A percentile compares a stretch with the other conserved stretches of the same genome.
Conservation (phyloP, 2,329 filamentous ascomycete species). For the Penicillium psychrosexuale region DNA sequence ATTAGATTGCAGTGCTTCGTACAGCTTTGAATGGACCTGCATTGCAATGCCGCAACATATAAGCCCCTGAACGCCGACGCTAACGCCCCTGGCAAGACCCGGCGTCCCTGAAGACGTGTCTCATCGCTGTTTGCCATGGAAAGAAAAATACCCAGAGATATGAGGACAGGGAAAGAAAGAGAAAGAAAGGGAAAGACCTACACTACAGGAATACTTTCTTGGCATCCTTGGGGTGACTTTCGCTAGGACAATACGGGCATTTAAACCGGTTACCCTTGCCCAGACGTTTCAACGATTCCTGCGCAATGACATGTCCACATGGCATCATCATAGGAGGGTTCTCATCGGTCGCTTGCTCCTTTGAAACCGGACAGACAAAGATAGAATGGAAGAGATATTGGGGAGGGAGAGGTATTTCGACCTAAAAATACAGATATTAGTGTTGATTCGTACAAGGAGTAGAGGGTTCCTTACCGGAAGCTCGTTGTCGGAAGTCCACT, state of each 20-base stretch:
- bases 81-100: conserved; percentile 4
- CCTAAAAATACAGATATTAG: conserved; percentile 36
- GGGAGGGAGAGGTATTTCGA: conserved; percentile 64
- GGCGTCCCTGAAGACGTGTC: neutral
- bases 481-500: conserved; percentile 91
- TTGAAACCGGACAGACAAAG: conserved; percentile 95
- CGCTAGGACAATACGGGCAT: conserved; percentile 90
- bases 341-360: conserved; percentile 87
- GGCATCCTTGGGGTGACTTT: conserved; percentile 75
- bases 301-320: conserved; percentile 89
- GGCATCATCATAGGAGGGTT: conserved; percentile 98
- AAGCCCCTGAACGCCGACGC: conserved; percentile 6
- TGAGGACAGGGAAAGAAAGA: neutral
- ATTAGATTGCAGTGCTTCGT: neutral
- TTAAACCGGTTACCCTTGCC: conserved; percentile 82
- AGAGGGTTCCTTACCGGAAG: conserved; percentile 64
- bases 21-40: conserved; percentile 2
- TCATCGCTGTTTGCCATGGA: neutral
- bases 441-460: conserved; percentile 42
- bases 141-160: neutral
- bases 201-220: conserved; percentile 65
- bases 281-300: conserved; percentile 75
- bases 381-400: conserved; percentile 83
- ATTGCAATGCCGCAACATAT: neutral
- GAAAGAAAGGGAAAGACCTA: neutral